These are phyloP conservation scores for Leptographium wingfieldii DNA, from an alignment of 2,329 filamentous ascomycete genomes.

Conservation along the genomic window DNA sequence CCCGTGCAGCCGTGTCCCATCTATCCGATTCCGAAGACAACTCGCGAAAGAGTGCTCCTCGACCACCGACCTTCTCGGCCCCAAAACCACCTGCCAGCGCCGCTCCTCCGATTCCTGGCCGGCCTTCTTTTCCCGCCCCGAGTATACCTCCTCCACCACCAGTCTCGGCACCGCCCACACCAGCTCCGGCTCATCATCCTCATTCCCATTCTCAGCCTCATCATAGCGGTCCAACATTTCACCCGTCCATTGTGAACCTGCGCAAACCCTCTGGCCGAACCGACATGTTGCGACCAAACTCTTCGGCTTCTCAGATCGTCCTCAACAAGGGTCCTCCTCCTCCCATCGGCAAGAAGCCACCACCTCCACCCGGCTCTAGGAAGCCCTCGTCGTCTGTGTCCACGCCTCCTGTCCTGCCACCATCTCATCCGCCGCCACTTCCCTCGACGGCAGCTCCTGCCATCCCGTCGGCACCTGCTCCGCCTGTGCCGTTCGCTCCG, in stretches of 20 bases:
- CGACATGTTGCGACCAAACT: conserved; percentile 42
- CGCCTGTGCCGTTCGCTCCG: conserved; percentile 21
- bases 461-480: conserved; percentile 23
- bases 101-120: conserved; percentile 46
- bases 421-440: conserved; percentile 3
- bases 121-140: conserved; percentile 35
- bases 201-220: conserved; percentile 1
- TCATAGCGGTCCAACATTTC: conserved; percentile 19
- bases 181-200: too few species aligned
- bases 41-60: conserved; percentile 39
- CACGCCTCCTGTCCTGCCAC: not conserved
- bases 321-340: conserved; percentile 55
- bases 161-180: not conserved
- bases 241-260: conserved; percentile 45
- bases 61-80: conserved; percentile 37
- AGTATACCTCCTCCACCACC: not conserved
- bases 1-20: conserved; percentile 50
- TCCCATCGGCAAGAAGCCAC: conserved; percentile 64
- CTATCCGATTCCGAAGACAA: conserved; percentile 64
- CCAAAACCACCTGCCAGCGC: conserved; percentile 47
- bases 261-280: conserved; percentile 39
- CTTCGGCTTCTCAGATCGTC: conserved; percentile 40
- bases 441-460: conserved; percentile 21
- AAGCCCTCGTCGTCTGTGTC: conserved; percentile 33
- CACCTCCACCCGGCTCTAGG: conserved; percentile 46